Base-by-base conservation (phyloP, 2,329 filamentous ascomycete genomes). In the Colletotrichum neosansevieriae region DNA sequence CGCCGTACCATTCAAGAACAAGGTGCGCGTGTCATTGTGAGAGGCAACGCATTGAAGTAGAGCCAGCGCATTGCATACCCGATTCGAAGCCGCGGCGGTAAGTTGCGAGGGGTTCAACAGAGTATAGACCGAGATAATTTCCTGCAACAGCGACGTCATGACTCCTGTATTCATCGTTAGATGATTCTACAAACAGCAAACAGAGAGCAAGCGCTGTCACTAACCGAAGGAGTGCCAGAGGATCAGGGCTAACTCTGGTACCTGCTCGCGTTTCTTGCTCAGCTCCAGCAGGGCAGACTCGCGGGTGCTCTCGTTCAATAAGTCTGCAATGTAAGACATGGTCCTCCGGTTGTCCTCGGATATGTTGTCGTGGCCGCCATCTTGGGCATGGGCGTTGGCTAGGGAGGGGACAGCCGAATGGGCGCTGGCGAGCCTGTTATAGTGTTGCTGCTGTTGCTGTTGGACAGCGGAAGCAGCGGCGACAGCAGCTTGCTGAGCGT, bases 91-190 rank as follows among this genome's bases (percentile, higher is more conserved):
- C n/a, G 96, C 94, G 3, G 96, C 96, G 7, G 96, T 99, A 75
- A 99, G 88, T 82, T 98, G 95, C 57, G 94, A 98, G 6, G 96
- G 96, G 79, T 97, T 99, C 74, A 99, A 88, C 4, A 99, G 88
- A 32, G 94, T 97, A 78, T 99, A 99, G 63, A 99, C 96, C 11
- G 95, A 98, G 77, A 99, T 99, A 78, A 99, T 99, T 82, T 99
- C 96, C 80, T 98, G 95, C 38, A 98, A 88, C 24, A 99, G 86
- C 62, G 94, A 97, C 51, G 96, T 98, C 96, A 99, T 99, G 76
- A 99, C 96, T 75, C 94, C 94, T 97, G 72, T 24, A 72, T 67
- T 42, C 4, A 17, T 2, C 17, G 56, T 67, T 45, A 69, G 63
- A 21, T 45, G n/a, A 9, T 19, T 32, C 9, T 17, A 24, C 50